Base-by-base conservation (phyloP, 768 basidiomycete species). In the Antrodiella citrinella region DNA sequence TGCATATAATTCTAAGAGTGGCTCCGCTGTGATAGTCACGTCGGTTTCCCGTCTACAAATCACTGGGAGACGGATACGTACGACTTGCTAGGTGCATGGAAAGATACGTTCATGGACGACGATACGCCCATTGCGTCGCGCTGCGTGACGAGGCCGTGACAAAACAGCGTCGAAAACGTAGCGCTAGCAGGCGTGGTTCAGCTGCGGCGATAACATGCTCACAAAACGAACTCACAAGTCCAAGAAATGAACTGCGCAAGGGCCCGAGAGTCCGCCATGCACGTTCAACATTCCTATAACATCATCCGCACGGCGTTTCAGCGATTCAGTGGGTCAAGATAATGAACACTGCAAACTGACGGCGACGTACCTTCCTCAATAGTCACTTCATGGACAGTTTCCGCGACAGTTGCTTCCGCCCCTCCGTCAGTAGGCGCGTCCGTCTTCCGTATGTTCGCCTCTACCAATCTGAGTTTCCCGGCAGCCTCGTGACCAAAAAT, bases 271-370 rank as follows among this genome's bases (percentile, higher is more conserved):
- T 3, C 49, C 47, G n/a, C 60, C 57, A 23, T 60, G 57, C 4
- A 57, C 54, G 45, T 64, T 62, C 18, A 62, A 55, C 62, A 64
- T 64, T 2, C 46, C 62, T 63, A 23, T n/a, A 20, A n/a, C n/a
- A 26, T 42, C 24, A n/a, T n/a, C n/a, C n/a, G n/a, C n/a, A n/a
- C n/a, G n/a, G n/a, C n/a, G n/a, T n/a, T n/a, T n/a, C n/a, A n/a
- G n/a, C n/a, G n/a, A n/a, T n/a, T n/a, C n/a, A n/a, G n/a, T n/a
- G n/a, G n/a, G n/a, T n/a, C n/a, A n/a, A n/a, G n/a, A n/a, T n/a
- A n/a, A n/a, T n/a, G n/a, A n/a, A n/a, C n/a, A n/a, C n/a, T n/a
- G n/a, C n/a, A n/a, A n/a, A n/a, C n/a, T n/a, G n/a, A n/a, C n/a
- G n/a, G n/a, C 3, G 12, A 24, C 57, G 22, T 47, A 58, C 62